Evolutionary conservation across 1,284 basidiomycete species (phyloP).

Genomic region (Pseudozyma hubeiensis): DNA sequence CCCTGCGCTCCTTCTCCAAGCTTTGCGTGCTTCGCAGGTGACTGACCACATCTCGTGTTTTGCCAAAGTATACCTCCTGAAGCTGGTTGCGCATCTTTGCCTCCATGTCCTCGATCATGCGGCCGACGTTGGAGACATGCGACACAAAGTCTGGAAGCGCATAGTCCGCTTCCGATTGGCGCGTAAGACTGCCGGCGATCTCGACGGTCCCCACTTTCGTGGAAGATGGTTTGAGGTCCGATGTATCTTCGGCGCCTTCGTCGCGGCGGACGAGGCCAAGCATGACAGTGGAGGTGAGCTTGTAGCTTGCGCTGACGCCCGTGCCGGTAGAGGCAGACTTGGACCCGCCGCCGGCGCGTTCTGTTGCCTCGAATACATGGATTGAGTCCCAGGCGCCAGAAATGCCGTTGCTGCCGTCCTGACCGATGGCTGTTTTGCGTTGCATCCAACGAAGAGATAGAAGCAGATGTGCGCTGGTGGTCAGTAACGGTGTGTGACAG

Average conservation of each 20-base stretch:
- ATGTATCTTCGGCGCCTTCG: slow-evolving; percentile 67
- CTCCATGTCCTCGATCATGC: slow-evolving; percentile 98
- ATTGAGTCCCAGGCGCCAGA: slow-evolving; percentile 94
- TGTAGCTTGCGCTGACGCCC: slow-evolving; percentile 91
- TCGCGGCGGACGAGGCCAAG: slow-evolving; percentile 83
- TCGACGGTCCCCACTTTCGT: slow-evolving; percentile 78
- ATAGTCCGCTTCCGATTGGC: slow-evolving; percentile 79
- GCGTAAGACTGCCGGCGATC: slow-evolving; percentile 94
- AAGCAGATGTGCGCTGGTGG: not conserved
- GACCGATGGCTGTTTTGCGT: slow-evolving; percentile 28
- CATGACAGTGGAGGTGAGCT: slow-evolving; percentile 97
- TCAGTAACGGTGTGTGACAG: not conserved
- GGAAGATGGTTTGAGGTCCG: slow-evolving; percentile 26
- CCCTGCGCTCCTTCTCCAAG: slow-evolving; percentile 82
- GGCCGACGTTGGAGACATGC: slow-evolving; percentile 91
- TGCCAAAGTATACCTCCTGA: slow-evolving; percentile 88
- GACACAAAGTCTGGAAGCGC: slow-evolving; percentile 69
- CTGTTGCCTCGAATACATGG: slow-evolving; percentile 93
- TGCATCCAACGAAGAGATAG: not conserved
- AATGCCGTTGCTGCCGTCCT: slow-evolving; percentile 55
- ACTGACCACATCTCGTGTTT: slow-evolving; percentile 93
- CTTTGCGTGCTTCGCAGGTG: slow-evolving; percentile 88
- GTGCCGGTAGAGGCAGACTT: slow-evolving; percentile 23
- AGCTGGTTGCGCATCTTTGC: slow-evolving; percentile 96
- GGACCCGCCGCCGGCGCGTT: slow-evolving; percentile 72